Conservation (phyloP, 192 early-diverging fungal species). For the Coemansia sp. region DNA sequence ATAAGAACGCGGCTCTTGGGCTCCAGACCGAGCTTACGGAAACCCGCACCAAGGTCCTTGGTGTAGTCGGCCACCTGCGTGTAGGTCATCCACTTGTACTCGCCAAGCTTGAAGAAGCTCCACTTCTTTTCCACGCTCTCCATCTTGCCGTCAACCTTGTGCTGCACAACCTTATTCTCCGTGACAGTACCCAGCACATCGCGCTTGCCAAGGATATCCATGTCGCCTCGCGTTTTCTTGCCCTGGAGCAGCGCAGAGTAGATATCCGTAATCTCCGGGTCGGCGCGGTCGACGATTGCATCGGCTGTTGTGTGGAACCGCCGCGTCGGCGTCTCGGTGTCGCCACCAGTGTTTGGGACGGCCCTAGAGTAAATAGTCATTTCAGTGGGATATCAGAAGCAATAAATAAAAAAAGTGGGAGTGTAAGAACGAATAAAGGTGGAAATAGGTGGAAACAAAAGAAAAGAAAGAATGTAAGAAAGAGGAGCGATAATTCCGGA, state of each 20-base stretch:
- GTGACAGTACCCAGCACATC: slow-evolving; percentile 44
- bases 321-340: slow-evolving; percentile 35
- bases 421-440: background rate
- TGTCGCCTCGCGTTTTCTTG: slow-evolving; percentile 15
- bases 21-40: slow-evolving; percentile 39
- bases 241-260: slow-evolving; percentile 40
- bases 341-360: slow-evolving; percentile 35
- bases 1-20: slow-evolving; percentile 59
- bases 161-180: slow-evolving; percentile 46
- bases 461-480: background rate
- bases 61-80: slow-evolving; percentile 30
- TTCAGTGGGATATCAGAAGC: background rate
- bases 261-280: slow-evolving; percentile 35
- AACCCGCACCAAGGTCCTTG: slow-evolving; percentile 36
- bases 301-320: slow-evolving; percentile 42
- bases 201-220: slow-evolving; percentile 44
- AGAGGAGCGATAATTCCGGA: background rate
- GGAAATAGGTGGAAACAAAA: background rate
- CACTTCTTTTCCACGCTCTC: slow-evolving; percentile 77
- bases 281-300: slow-evolving; percentile 32
- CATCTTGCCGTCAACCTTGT: slow-evolving; percentile 48
- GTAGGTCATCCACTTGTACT: slow-evolving; percentile 57
- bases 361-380: slow-evolving; percentile 39
- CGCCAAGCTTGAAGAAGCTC: slow-evolving; percentile 85
- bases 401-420: background rate